Evolutionary conservation across 2,329 filamentous ascomycete species (phyloP), one percentile per base, ranked within the genome.

Genomic region (Septoria petroselini): DNA sequence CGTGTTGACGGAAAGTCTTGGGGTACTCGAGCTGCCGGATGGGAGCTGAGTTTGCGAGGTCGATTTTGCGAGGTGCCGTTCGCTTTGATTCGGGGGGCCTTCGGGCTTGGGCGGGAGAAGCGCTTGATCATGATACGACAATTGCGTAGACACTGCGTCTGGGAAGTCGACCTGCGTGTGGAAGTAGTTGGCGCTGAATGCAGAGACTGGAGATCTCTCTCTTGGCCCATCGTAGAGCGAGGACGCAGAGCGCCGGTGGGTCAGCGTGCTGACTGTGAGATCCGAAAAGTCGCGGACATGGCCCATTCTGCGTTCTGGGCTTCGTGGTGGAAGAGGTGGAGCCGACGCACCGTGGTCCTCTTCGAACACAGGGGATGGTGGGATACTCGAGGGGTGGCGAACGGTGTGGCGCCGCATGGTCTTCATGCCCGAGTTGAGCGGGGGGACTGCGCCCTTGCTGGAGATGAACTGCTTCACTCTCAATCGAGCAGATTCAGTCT

Each of bases 401-500:
- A 33, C 49, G 6, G 47, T 48, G 12, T 41, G 41, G 19, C 49
- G 39, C 9, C 54, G 53, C 57, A 58, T 57, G 3, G 54, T 55
- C 19, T 54, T 54, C 38, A 54, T 52, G 43, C 34, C 35, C 12
- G 50, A 52, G 21, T 58, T 50, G 9, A 59, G 46, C 5, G 57
- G 57, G 12, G 57, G 57, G 29, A 53, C 50, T 1, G 57, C 57
- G n/a, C 57, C 57, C 31, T 56, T 55, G 30, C 50, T 55, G 5
- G 53, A 54, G 21, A 58, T 59, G 55, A 59, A 59, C 18, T 57
- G 50, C 23, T 53, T 43, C 8, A 58, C 54, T 41, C 55, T 43
- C 19, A 50, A 45, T 37, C 54, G 51, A 9, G 46, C 55, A 17
- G 48, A 45, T 31, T 54, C 49, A 7, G 50, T 44, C 30, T 53